phyloP scores from a whole-genome alignment of 768 basidiomycete species.

The Tulasnella sp. region DNA sequence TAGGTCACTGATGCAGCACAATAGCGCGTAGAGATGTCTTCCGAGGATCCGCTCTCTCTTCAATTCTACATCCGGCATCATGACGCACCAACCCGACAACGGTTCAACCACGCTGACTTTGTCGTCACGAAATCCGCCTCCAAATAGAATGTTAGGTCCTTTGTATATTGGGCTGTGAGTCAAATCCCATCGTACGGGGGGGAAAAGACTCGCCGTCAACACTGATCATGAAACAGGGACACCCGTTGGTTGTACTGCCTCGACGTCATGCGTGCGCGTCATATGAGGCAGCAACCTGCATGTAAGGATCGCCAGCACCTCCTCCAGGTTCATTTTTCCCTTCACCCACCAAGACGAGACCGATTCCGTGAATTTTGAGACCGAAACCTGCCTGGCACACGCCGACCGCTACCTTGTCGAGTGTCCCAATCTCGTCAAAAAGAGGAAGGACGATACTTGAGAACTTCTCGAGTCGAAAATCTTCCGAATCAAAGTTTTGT shows the following conservation, averaged over 20 bases:
- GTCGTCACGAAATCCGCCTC: background rate
- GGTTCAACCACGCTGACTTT: slow-evolving; percentile 1
- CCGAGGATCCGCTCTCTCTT: background rate
- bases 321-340: slow-evolving; percentile 1
- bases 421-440: background rate
- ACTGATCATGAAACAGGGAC: background rate
- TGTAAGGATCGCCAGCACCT: background rate
- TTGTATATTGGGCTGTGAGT: background rate
- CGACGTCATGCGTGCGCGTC: background rate
- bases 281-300: background rate
- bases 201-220: background rate
- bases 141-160: slow-evolving; percentile 1
- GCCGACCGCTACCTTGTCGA: background rate
- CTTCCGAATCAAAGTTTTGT: background rate
- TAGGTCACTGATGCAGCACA: too few species aligned
- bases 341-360: background rate
- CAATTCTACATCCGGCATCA: background rate
- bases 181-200: background rate
- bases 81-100: background rate
- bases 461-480: background rate
- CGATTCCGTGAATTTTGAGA: background rate
- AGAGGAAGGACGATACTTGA: background rate
- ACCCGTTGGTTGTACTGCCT: background rate
- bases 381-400: background rate
- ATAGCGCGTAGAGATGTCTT: background rate